phyloP scores from a whole-genome alignment of 352 stramenopile species.

The Phytophthora megakarya region DNA sequence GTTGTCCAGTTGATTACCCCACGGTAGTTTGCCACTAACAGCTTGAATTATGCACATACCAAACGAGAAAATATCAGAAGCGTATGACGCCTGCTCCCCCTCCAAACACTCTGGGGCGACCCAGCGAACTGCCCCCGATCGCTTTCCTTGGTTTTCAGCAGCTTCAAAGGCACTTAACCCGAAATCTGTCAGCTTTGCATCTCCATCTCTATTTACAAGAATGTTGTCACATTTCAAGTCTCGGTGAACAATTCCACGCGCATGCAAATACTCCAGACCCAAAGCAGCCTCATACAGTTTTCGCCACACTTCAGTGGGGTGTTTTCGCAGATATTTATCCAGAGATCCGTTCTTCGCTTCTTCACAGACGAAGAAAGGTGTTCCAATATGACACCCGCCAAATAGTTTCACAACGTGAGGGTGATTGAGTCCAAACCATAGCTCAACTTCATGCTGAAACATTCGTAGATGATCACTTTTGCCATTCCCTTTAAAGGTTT shows the following conservation, averaged over 20 bases:
- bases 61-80: constrained; percentile 17
- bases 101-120: constrained; percentile 1
- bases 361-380: constrained; percentile 38
- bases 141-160: not conserved
- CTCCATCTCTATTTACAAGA: constrained; percentile 29
- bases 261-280: constrained; percentile 33
- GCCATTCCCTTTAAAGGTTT: not conserved
- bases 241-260: constrained; percentile 28
- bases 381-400: constrained; percentile 32
- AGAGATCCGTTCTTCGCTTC: constrained; percentile 19
- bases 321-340: constrained; percentile 17
- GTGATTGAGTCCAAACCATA: constrained; percentile 38
- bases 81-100: constrained; percentile 1
- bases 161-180: constrained; percentile 17
- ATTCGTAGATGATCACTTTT: not conserved
- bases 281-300: constrained; percentile 34
- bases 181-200: constrained; percentile 41
- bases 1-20: constrained; percentile 8
- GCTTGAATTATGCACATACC: constrained; percentile 18
- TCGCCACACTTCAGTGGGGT: constrained; percentile 3
- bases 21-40: constrained; percentile 1
- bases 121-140: constrained; percentile 4
- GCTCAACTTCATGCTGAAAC: constrained; percentile 26
- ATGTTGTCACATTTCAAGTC: constrained; percentile 45
- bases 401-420: constrained; percentile 41